Evolutionary conservation across 2,329 filamentous ascomycete species (phyloP).

Genomic region (Beauveria pseudobassiana): DNA sequence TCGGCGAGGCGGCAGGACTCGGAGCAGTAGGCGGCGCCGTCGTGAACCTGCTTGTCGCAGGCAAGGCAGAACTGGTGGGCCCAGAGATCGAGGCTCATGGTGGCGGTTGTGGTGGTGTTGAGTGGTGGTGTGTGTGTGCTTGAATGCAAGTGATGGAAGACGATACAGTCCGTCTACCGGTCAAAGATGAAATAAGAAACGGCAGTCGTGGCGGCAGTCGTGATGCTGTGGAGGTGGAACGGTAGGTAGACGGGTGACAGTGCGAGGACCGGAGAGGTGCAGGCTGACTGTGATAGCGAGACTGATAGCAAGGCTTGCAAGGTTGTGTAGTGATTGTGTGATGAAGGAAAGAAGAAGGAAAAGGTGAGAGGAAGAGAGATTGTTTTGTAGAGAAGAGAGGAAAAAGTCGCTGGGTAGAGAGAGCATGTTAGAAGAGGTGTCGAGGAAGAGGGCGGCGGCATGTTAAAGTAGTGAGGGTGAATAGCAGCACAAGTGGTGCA

Average conservation of each 20-base stretch:
- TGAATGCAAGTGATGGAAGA: no score
- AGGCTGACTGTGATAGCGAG: background rate
- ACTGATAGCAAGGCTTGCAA: background rate
- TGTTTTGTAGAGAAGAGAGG: background rate
- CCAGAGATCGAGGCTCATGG: constrained; percentile 59
- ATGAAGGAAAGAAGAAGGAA: background rate
- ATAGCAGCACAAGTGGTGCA: background rate
- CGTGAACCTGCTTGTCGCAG: constrained; percentile 71
- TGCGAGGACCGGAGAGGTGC: background rate
- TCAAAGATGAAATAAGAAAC: background rate
- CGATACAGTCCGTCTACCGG: background rate
- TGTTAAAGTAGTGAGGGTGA: constrained; percentile 5
- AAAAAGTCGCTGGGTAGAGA: background rate
- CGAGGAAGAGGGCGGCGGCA: constrained; percentile 9
- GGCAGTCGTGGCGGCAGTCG: background rate
- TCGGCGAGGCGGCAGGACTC: constrained; percentile 85
- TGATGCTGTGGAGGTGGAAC: background rate
- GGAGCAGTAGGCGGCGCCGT: constrained; percentile 80
- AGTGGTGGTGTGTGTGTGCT: background rate
- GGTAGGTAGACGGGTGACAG: background rate
- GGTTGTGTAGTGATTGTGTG: background rate
- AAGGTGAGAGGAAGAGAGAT: background rate
- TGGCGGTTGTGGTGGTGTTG: constrained; percentile 20
- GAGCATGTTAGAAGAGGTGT: background rate
- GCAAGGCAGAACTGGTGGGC: constrained; percentile 88